phyloP scores from a whole-genome alignment of 1,139 yeast species.

The Saccharomyces hybrid region DNA sequence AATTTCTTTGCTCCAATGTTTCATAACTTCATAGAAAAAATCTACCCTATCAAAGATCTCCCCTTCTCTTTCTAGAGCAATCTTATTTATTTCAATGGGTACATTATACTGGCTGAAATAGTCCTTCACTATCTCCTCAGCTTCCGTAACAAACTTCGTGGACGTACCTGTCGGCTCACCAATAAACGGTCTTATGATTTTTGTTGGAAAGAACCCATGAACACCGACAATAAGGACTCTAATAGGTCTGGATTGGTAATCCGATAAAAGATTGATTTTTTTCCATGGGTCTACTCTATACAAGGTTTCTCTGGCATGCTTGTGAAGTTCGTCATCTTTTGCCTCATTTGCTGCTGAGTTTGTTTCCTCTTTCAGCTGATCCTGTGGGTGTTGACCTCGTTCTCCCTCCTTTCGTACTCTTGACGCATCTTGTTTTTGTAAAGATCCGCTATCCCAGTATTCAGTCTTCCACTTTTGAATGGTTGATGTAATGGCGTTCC shows the following conservation, averaged over 20 bases:
- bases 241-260: slow-evolving; percentile 15
- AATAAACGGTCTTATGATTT: slow-evolving; percentile 71
- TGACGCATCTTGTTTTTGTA: background rate
- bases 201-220: slow-evolving; percentile 91
- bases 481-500: slow-evolving; percentile 18
- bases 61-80: slow-evolving; percentile 91
- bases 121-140: slow-evolving; percentile 63
- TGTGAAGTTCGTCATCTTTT: background rate
- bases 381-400: background rate
- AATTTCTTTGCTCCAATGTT: slow-evolving; percentile 63
- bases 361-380: background rate
- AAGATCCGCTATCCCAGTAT: background rate
- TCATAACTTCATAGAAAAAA: slow-evolving; percentile 63
- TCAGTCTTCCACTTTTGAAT: slow-evolving; percentile 3
- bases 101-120: slow-evolving; percentile 57
- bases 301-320: slow-evolving; percentile 16
- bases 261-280: slow-evolving; percentile 4
- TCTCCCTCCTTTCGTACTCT: background rate
- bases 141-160: slow-evolving; percentile 75
- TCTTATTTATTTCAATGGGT: slow-evolving; percentile 66
- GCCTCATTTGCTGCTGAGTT: background rate
- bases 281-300: slow-evolving; percentile 19
- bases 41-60: slow-evolving; percentile 79
- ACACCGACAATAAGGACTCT: slow-evolving; percentile 67
- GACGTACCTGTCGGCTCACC: slow-evolving; percentile 96